These are phyloP conservation scores for Heracleum sosnowskyi DNA, from an alignment of 129 eudicot genomes.

Conservation along the genomic window DNA sequence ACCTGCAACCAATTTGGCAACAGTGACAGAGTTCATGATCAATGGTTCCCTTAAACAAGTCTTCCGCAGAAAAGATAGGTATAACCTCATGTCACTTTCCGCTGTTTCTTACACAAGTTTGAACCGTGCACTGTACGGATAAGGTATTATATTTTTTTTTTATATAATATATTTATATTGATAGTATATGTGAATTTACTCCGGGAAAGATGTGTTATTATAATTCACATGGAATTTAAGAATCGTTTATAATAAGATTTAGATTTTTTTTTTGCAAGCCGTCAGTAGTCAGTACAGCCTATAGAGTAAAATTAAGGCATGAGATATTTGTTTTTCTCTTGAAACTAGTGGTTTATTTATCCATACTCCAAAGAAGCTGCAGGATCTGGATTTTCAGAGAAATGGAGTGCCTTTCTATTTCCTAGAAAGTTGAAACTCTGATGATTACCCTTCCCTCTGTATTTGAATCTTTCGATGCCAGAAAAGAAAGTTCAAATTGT, in stretches of 20 bases:
- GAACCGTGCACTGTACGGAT: neutral
- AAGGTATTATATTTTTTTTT: neutral
- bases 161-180: neutral
- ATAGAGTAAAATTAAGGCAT: neutral
- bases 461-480: neutral
- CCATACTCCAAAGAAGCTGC: neutral
- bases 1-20: slow-evolving; percentile 31
- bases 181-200: neutral
- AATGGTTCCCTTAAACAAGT: slow-evolving; percentile 43
- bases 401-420: neutral
- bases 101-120: neutral
- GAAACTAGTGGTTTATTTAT: neutral
- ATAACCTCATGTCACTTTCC: neutral
- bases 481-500: neutral
- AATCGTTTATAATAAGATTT: neutral
- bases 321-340: neutral
- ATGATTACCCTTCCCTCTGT: neutral
- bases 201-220: neutral
- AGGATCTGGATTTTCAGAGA: neutral
- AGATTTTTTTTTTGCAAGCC: neutral
- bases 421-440: neutral
- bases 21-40: slow-evolving; percentile 37
- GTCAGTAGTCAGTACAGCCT: neutral
- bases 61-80: slow-evolving; percentile 35
- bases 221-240: neutral